Conservation (phyloP, 208 protist genomes). For the Trypanosoma cruzi region DNA sequence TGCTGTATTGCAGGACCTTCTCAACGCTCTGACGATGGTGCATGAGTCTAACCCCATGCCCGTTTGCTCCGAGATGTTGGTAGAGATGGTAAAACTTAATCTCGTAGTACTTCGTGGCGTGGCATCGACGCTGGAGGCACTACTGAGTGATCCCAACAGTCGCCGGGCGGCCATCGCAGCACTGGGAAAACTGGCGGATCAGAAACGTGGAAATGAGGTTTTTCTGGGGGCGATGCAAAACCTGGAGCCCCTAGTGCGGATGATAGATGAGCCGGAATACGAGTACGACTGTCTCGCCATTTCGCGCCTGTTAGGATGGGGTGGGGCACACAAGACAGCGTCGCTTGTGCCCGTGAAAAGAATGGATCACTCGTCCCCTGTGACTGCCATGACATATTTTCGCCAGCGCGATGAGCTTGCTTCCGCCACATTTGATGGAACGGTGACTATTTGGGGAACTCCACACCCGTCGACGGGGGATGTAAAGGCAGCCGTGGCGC, state of each 20-base stretch:
- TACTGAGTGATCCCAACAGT: conserved; percentile 44
- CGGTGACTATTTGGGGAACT: conserved; percentile 65
- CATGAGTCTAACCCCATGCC: conserved; percentile 28
- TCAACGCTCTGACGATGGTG: conserved; percentile 39
- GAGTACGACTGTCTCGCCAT: conserved; percentile 74
- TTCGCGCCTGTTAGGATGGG: conserved; percentile 47
- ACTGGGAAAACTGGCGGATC: conserved; percentile 57
- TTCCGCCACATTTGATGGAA: conserved; percentile 62
- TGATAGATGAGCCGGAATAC: conserved; percentile 48
- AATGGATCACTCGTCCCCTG: conserved; percentile 30
- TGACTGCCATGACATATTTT: conserved; percentile 75
- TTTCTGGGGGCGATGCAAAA: conserved; percentile 42
- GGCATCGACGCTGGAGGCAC: conserved; percentile 47
- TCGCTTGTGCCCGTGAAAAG: conserved; percentile 20
- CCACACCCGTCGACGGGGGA: conserved; percentile 35
- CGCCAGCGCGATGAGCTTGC: conserved; percentile 72
- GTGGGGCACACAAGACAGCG: conserved; percentile 6
- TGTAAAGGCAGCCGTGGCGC: conserved; percentile 11
- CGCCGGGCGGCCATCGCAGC: conserved; percentile 48
- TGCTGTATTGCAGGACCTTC: conserved; percentile 53
- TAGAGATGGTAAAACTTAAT: conserved; percentile 50
- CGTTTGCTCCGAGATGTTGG: conserved; percentile 49
- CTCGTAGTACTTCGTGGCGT: conserved; percentile 62
- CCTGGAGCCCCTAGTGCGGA: conserved; percentile 35
- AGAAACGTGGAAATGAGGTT: conserved; percentile 36